Percentiles rank a stretch among this genome's conserved stretches.
These are phyloP conservation scores for Apophysomyces trapeziformis DNA, from an alignment of 371 early-diverging fungal species.

Conservation along the genomic window DNA sequence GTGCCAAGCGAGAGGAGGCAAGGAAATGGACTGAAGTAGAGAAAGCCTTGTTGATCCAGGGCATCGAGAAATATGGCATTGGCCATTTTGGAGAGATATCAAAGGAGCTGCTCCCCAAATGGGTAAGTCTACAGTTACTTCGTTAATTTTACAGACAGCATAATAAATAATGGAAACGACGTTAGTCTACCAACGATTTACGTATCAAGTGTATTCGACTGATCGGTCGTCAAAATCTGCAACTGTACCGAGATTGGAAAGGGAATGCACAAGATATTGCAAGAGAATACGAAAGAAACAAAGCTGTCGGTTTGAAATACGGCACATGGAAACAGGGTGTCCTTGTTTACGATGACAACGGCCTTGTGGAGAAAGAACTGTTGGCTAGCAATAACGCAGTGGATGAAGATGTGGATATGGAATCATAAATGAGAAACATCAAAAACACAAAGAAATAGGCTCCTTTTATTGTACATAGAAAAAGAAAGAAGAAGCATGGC, in stretches of 20 bases:
- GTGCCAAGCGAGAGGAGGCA: slow-evolving; percentile 46
- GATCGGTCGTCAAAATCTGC: slow-evolving; percentile 88
- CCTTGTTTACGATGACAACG: slow-evolving; percentile 86
- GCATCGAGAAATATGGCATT: slow-evolving; percentile 86
- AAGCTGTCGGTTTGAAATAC: slow-evolving; percentile 76
- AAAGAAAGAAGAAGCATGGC: too few species aligned
- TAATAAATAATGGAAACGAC: too few species aligned
- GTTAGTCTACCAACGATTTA: slow-evolving; percentile 79
- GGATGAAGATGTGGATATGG: slow-evolving; percentile 32
- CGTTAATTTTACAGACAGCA: neutral
- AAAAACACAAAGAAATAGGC: too few species aligned
- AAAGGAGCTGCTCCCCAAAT: slow-evolving; percentile 76
- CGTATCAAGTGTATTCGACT: slow-evolving; percentile 84
- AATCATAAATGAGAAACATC: slow-evolving; percentile 5
- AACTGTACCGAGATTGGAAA: slow-evolving; percentile 86
- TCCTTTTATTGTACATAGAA: too few species aligned
- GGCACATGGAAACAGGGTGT: slow-evolving; percentile 84
- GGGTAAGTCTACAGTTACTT: slow-evolving; percentile 63
- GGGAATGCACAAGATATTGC: slow-evolving; percentile 74
- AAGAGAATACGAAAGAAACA: slow-evolving; percentile 79
- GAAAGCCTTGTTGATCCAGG: slow-evolving; percentile 71
- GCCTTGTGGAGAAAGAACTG: slow-evolving; percentile 62
- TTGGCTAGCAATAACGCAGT: slow-evolving; percentile 16
- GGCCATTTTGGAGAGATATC: slow-evolving; percentile 89
- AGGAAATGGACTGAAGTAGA: slow-evolving; percentile 90